phyloP scores from a whole-genome alignment of 176 grass and related monocot species.

The Eleusine indica region DNA sequence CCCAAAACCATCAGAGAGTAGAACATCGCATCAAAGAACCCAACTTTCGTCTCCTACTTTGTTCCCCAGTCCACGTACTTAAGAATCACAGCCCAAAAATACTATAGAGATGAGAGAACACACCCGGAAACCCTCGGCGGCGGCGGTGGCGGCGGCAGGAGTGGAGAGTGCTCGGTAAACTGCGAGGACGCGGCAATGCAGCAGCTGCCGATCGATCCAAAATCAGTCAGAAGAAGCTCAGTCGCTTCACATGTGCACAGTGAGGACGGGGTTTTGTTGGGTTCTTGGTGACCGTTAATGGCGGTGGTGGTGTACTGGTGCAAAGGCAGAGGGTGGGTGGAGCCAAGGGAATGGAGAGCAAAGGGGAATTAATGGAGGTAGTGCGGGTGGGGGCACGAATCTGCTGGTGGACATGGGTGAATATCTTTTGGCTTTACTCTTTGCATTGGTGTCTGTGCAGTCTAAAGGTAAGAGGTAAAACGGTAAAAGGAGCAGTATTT shows the following conservation, averaged over 20 bases:
- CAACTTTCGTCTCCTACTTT: neutral
- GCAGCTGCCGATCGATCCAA: neutral
- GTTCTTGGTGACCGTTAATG: slow-evolving; percentile 24
- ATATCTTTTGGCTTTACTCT: neutral
- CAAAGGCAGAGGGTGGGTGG: neutral
- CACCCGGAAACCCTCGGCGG: neutral
- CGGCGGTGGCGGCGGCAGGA: neutral
- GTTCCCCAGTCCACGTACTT: neutral
- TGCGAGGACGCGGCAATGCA: slow-evolving; percentile 7
- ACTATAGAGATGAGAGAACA: neutral
- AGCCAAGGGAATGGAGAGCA: slow-evolving; percentile 6
- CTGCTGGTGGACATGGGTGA: neutral
- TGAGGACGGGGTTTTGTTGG: slow-evolving; percentile 8
- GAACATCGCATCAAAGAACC: slow-evolving; percentile 20
- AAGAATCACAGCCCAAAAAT: neutral
- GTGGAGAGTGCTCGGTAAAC: neutral
- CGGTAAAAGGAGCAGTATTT: neutral
- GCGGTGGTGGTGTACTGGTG: neutral
- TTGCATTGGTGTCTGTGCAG: neutral
- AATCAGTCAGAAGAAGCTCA: neutral
- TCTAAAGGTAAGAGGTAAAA: neutral
- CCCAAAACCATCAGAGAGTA: neutral
- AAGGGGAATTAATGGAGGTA: neutral
- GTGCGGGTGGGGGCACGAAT: slow-evolving; percentile 10
- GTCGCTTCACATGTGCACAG: slow-evolving; percentile 32